Evolutionary conservation across 495 filamentous ascomycete species (phyloP).

Genomic region (Amphirosellinia nigrospora): DNA sequence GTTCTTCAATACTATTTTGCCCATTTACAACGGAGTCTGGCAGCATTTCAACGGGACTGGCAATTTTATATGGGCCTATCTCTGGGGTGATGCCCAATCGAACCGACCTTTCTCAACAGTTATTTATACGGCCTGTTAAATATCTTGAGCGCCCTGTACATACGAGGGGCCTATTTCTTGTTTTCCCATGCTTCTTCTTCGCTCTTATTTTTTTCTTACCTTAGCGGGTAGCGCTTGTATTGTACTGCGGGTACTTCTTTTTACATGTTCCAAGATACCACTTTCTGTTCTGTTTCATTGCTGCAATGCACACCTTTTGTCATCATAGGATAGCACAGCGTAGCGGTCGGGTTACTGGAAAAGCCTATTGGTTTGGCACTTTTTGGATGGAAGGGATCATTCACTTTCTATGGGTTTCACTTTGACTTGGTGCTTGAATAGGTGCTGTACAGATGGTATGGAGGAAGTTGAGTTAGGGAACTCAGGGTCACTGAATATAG

Average conservation of each 20-base stretch:
- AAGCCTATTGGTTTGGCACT: constrained; percentile 18
- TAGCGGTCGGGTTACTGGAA: constrained; percentile 22
- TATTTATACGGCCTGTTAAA: not conserved
- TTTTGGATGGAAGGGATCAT: not conserved
- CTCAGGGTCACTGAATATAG: not conserved
- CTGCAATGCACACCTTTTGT: constrained; percentile 13
- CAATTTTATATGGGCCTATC: constrained; percentile 33
- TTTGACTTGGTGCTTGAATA: not conserved
- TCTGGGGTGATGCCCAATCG: constrained; percentile 31
- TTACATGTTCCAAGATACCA: constrained; percentile 26
- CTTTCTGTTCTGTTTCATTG: constrained; percentile 10
- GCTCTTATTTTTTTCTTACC: constrained; percentile 12
- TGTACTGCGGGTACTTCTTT: not conserved
- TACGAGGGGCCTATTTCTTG: not conserved
- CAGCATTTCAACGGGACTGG: constrained; percentile 24
- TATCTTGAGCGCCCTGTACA: not conserved
- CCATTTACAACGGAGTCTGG: constrained; percentile 22
- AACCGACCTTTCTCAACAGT: constrained; percentile 11
- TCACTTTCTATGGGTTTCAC: not conserved
- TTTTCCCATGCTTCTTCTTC: not conserved
- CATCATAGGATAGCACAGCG: constrained; percentile 16
- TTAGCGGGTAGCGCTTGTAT: constrained; percentile 25
- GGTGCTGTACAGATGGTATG: not conserved
- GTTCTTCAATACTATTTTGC: constrained; percentile 11
- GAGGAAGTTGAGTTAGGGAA: not conserved